phyloP scores from a whole-genome alignment of 768 basidiomycete species.

The Leccinum olivaceopallidum region DNA sequence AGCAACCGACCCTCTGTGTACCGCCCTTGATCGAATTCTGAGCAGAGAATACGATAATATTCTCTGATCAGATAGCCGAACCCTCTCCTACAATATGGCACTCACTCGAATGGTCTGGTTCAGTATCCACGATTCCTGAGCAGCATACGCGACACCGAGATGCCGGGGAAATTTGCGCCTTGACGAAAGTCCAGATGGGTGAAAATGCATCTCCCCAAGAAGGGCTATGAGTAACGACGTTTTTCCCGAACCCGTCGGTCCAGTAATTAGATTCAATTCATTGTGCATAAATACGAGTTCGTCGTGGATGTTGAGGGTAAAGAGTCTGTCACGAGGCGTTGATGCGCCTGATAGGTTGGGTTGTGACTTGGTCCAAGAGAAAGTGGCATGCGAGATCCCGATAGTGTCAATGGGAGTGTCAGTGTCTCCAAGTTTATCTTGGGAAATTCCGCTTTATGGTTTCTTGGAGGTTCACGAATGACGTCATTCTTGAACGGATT shows the following conservation, averaged over 20 bases:
- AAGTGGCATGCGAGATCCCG: constrained; percentile 8
- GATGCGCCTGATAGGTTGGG: background rate
- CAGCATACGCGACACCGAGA: constrained; percentile 73
- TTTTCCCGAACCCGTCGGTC: constrained; percentile 61
- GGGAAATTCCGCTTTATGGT: background rate
- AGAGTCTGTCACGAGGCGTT: constrained; percentile 36
- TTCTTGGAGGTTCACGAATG: background rate
- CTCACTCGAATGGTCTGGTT: constrained; percentile 68
- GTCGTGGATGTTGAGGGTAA: constrained; percentile 49
- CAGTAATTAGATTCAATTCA: constrained; percentile 56
- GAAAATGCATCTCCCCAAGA: constrained; percentile 64
- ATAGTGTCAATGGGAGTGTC: background rate
- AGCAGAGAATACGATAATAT: constrained; percentile 13
- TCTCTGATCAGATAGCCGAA: background rate
- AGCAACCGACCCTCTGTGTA: background rate
- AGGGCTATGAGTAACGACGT: constrained; percentile 63
- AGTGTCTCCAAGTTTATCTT: background rate
- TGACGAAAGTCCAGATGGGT: constrained; percentile 49
- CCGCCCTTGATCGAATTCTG: constrained; percentile 6
- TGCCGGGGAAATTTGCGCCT: constrained; percentile 69
- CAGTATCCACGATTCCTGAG: constrained; percentile 84
- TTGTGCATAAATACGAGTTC: constrained; percentile 54
- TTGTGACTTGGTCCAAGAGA: constrained; percentile 9
- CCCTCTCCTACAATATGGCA: background rate
- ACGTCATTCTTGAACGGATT: constrained; percentile 4